phyloP scores from a whole-genome alignment of 1,284 basidiomycete species.

The Puccinia horiana region DNA sequence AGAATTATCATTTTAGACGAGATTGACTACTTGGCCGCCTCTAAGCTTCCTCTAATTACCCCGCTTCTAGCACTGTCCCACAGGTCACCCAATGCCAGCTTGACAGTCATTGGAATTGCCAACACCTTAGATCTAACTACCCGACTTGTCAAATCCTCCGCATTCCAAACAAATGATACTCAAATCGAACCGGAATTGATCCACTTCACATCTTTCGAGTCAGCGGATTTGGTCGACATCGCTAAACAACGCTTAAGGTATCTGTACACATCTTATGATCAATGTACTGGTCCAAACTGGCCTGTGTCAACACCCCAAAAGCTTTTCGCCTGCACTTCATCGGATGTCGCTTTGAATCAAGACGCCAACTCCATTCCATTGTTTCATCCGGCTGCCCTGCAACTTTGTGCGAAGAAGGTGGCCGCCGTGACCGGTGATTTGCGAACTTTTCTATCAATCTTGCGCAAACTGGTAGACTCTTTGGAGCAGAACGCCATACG shows the following conservation, averaged over 20 bases:
- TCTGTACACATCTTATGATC: conserved; percentile 54
- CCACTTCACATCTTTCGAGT: conserved; percentile 59
- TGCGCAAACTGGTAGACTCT: conserved; percentile 58
- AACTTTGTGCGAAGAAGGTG: conserved; percentile 60
- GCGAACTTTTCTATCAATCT: conserved; percentile 59
- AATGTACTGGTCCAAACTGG: neutral
- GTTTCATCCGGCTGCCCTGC: conserved; percentile 58
- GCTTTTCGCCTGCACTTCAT: conserved; percentile 15
- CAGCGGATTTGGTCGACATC: conserved; percentile 58
- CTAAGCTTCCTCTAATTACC: conserved; percentile 56
- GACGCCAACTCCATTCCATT: conserved; percentile 53
- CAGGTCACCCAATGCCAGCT: conserved; percentile 51
- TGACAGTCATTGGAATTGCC: conserved; percentile 57
- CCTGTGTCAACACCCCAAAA: conserved; percentile 45
- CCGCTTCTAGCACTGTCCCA: conserved; percentile 56
- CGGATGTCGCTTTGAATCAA: neutral
- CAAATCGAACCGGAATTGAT: conserved; percentile 58
- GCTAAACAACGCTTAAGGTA: conserved; percentile 57
- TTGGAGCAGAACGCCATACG: conserved; percentile 53
- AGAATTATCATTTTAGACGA: conserved; percentile 61
- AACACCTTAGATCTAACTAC: conserved; percentile 57
- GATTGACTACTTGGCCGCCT: conserved; percentile 59
- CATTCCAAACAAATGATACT: conserved; percentile 52
- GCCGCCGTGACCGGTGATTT: conserved; percentile 60
- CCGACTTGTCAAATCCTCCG: conserved; percentile 50